Base-by-base conservation (phyloP, 768 basidiomycete species). In the Coprinopsis strossmayeri region DNA sequence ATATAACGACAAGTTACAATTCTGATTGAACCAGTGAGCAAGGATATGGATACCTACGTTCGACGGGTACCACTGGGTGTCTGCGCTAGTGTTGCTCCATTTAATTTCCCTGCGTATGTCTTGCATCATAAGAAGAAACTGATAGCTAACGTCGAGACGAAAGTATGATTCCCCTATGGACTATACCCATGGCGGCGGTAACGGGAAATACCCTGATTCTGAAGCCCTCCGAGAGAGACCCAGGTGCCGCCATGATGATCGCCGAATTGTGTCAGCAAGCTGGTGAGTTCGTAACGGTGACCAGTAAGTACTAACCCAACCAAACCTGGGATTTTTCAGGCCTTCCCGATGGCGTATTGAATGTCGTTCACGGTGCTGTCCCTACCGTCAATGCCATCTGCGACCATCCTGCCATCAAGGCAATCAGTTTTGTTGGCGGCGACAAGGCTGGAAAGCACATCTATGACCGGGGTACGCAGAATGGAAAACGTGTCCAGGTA, bases 111-210 rank as follows among this genome's bases (percentile, higher is more conserved):
- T 45, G 90, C 89, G 84, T 88, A 63, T 59, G 83, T 67, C 21
- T 21, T 45, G 7, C 23, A 10, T 28, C 9, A 40, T 57, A 26
- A 57, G 41, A 34, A 39, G 24, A 15, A 11, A 34, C 13, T 49
- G 20, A 41, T 39, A 20, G 47, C 24, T 55, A 18, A 50, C 2
- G 30, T 39, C 21, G 15, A 34, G 5, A 3, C 12, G 41, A 9
- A 53, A 89, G 87, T 3, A 95, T 95, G 92, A 97, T 97, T 58
- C 95, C 94, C 0, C 73, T 98, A 5, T 98, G 95, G 95, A 85
- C 91, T 0, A 93, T 97, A 55, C 87, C 87, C 37, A 82, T 92
- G 78, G 88, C 92, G 15, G 72, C 81, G 20, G 84, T 84, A 9
- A 93, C 91, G 0, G 95, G 95, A 26, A 99, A 99, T 59, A 92